Base-by-base conservation (phyloP, 495 filamentous ascomycete genomes). In the Xylaria venustula region DNA sequence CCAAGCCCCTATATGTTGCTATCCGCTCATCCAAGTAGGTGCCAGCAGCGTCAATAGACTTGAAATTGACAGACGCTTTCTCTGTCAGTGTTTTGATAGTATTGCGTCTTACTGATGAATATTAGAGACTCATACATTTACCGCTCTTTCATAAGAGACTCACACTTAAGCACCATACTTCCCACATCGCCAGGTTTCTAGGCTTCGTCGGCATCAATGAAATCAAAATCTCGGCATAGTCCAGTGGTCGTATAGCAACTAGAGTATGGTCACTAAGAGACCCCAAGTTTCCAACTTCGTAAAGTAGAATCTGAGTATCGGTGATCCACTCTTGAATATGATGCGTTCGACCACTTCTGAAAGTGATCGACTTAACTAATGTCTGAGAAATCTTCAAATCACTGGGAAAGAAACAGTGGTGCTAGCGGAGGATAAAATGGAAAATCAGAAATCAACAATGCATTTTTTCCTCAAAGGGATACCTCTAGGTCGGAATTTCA, bases 401-500 rank as follows among this genome's bases (percentile, higher is more conserved):
- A 15, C 58, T 53, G 19, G n/a, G 9, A 6, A 14, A 51, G 15
- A 37, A 12, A 41, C 23, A 36, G 30, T 36, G 0, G 7, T 17
- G 26, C 1, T 75, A 44, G 88, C 88, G 85, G 25, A 48, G 2
- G 64, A 67, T 34, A 82, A 81, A 20, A 86, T 85, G 4, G 15
- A 55, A 9, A 78, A 79, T 2, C 65, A 85, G 14, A 65, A 75
- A 14, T 71, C 75, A 5, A 83, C 84, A 2, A 70, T 88, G n/a
- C 69, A 71, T 15, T 71, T 87, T 19, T 86, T 87, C 61, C 68
- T 88, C 15, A 86, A 85, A 60, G 82, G 79, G 0, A 60, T 88
- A 12, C 85, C 85, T 1, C 50, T 81, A 7, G 81, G 80, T 0
- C 66, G 79, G 14, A 75, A 69, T 30, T 88, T 88, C 68, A 87